Conservation (phyloP, 148 eudicot genomes). For the Rhododendron simsii region DNA sequence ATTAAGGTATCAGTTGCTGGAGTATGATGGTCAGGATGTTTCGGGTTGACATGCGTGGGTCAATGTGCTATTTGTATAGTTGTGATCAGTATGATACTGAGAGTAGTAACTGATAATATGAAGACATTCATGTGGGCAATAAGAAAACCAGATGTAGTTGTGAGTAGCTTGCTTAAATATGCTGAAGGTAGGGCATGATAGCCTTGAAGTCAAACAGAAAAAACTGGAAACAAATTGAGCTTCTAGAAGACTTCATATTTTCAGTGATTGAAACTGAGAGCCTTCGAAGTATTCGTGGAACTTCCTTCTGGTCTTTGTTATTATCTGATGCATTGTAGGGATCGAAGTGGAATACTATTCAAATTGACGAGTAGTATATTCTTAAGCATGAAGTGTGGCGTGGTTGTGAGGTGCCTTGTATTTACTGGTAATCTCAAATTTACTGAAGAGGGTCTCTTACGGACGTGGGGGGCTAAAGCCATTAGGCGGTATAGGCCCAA, state of each 20-base stretch:
- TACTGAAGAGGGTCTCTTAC: background rate
- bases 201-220: background rate
- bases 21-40: background rate
- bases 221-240: background rate
- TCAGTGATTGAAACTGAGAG: background rate
- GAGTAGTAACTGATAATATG: background rate
- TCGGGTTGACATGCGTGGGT: background rate
- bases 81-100: background rate
- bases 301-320: background rate
- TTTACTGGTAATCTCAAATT: background rate
- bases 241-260: background rate
- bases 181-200: background rate
- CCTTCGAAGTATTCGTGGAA: background rate
- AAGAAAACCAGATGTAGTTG: background rate
- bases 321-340: background rate
- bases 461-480: background rate
- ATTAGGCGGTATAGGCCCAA: background rate
- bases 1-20: background rate
- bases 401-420: background rate
- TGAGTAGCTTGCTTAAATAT: background rate
- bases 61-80: background rate
- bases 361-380: background rate
- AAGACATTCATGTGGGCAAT: background rate
- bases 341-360: background rate
- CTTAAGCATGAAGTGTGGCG: background rate